These are phyloP conservation scores for Crithidia fasciculata DNA, from an alignment of 208 protist species.

Conservation along the genomic window DNA sequence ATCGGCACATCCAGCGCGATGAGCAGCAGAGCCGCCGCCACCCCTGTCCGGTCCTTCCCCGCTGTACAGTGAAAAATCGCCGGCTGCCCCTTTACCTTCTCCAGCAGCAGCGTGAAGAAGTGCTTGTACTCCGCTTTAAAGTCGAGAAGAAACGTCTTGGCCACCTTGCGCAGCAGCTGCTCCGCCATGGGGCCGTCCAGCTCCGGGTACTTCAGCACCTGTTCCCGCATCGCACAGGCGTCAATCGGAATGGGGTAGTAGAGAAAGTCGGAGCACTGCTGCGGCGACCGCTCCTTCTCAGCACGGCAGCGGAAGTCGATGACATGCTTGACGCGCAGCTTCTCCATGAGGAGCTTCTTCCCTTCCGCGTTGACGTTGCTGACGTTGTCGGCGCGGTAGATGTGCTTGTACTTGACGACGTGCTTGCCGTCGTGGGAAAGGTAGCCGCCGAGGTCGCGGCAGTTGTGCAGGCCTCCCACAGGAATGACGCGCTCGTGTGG, in stretches of 20 bases:
- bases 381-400: slow-evolving; percentile 49
- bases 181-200: slow-evolving; percentile 28
- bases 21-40: slow-evolving; percentile 51
- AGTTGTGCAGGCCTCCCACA: slow-evolving; percentile 34
- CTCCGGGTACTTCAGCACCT: neutral
- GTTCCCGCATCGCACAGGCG: slow-evolving; percentile 2
- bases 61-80: slow-evolving; percentile 57
- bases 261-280: slow-evolving; percentile 3
- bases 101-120: slow-evolving; percentile 41
- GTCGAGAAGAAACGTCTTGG: slow-evolving; percentile 32
- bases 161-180: slow-evolving; percentile 22
- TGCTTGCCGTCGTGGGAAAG: slow-evolving; percentile 28
- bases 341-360: slow-evolving; percentile 29
- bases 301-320: slow-evolving; percentile 44
- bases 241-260: slow-evolving; percentile 41
- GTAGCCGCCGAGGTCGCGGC: slow-evolving; percentile 59
- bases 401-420: slow-evolving; percentile 30
- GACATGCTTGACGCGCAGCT: slow-evolving; percentile 35
- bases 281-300: slow-evolving; percentile 28
- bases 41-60: slow-evolving; percentile 58
- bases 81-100: slow-evolving; percentile 28
- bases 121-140: slow-evolving; percentile 32
- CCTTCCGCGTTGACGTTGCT: slow-evolving; percentile 12
- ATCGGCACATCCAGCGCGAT: slow-evolving; percentile 39
- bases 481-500: slow-evolving; percentile 17